Percentiles rank a stretch among this genome's conserved stretches.
Evolutionary conservation across 768 basidiomycete genomes (phyloP).

Genomic region (Psilocybe azurescens): DNA sequence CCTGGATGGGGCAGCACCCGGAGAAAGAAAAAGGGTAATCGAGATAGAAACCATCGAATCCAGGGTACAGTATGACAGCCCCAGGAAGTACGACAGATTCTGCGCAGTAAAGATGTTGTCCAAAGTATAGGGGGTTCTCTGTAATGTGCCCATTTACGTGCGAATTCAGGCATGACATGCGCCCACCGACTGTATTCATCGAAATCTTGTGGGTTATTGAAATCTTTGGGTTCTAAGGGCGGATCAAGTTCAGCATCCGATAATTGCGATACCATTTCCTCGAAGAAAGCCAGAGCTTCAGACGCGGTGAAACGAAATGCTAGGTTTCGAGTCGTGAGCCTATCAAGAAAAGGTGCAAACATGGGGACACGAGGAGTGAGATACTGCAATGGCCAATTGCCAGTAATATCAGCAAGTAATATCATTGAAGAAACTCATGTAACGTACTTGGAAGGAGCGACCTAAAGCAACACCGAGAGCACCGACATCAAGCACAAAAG

Average conservation of each 20-base stretch:
- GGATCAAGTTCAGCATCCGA: constrained; percentile 29
- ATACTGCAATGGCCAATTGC: neutral
- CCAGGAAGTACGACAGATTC: neutral
- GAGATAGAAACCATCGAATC: no score
- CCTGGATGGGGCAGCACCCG: no score
- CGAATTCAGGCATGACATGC: constrained; percentile 15
- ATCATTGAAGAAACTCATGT: constrained; percentile 11
- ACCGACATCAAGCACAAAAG: constrained; percentile 30
- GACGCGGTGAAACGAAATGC: constrained; percentile 28
- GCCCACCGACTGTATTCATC: constrained; percentile 24
- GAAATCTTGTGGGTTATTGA: neutral
- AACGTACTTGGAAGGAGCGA: constrained; percentile 5
- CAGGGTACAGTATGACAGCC: neutral
- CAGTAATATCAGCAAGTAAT: constrained; percentile 14
- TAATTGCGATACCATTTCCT: constrained; percentile 5
- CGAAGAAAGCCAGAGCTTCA: constrained; percentile 32
- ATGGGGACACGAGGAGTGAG: constrained; percentile 22
- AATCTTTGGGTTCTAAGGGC: constrained; percentile 4
- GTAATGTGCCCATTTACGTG: constrained; percentile 18
- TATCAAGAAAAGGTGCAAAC: constrained; percentile 33
- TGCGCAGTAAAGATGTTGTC: constrained; percentile 6
- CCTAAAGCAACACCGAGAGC: constrained; percentile 20
- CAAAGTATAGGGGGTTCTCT: constrained; percentile 20
- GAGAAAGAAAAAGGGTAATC: no score
- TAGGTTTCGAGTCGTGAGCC: constrained; percentile 30